Base-by-base conservation (phyloP, 495 filamentous ascomycete species). In the Hypoxylon lenormandii region DNA sequence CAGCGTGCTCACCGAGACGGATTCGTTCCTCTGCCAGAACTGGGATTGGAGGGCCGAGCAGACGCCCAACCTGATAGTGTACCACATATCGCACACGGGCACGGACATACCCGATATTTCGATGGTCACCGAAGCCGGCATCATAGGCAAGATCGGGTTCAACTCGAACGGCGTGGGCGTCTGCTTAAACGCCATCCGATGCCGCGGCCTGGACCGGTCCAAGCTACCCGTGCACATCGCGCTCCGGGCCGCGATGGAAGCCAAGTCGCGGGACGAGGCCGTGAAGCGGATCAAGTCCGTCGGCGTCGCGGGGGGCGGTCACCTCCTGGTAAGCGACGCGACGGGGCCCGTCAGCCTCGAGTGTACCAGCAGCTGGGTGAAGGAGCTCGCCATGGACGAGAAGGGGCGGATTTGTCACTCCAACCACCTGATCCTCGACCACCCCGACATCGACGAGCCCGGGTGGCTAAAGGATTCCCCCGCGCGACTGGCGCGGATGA, bases 91-190 rank as follows among this genome's bases (percentile, higher is more conserved):
- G 19, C 75, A 74, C 1, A 50, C 72, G 6, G 64, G 36, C 12
- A 73, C 72, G 12, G 69, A 55, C 8, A 63, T 72, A 8, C 73
- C 72, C 1, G 63, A 69, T 18, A 73, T 70, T 33, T 58, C 72
- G 6, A 81, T 80, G 77, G 75, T 85, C 42, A 85, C 83, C 1
- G 82, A 91, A 78, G 89, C 88, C 15, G 89, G 89, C 0, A 85
- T 91, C n/a, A 84, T 91, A 16, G 88, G 88, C 16, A 92, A 92
- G 70, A 90, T 91, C 40, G 89, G 90, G 1, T 79, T 90, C 71
- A 91, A 91, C 67, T 79, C 77, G 12, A 74, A 77, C 0, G 87
- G 88, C 2, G 88, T 91, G 1, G 88, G 89, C 2, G 85, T 85
- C n/a, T 87, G 84, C 46, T 78, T 92, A 16, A 91, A 92, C 71